Base-by-base conservation (phyloP, 805 yeast species). In the Torulaspora indica region DNA sequence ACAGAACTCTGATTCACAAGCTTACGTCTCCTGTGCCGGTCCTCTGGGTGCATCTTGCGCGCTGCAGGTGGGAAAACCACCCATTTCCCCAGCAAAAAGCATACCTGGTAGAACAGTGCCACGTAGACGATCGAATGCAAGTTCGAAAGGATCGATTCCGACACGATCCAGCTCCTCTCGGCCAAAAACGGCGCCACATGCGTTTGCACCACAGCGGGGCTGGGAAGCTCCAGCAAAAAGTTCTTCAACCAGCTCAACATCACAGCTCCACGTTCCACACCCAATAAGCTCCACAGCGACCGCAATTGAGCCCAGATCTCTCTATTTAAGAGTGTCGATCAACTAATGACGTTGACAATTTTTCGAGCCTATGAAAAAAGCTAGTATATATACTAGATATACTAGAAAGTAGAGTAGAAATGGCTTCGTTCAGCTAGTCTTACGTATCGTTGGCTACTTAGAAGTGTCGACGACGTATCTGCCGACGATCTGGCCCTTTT, bases 391-490 rank as follows among this genome's bases (percentile, higher is more conserved):
- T n/a, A n/a, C n/a, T n/a, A n/a, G n/a, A n/a, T n/a, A n/a, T n/a
- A n/a, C n/a, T n/a, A n/a, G n/a, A n/a, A n/a, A n/a, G n/a, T n/a
- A n/a, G n/a, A 15, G 15, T 12, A 25, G n/a, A 25, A 25, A 4
- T 9, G 34, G 2, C 20, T 12, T 31, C 34, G 34, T 15, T 31
- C 13, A 31, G 15, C 12, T 14, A 14, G n/a, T 31, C n/a, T 13
- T 31, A 31, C 34, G 22, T 15, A 31, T 31, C 23, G 22, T 13
- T 31, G n/a, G n/a, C 35, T 37, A 81, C 64, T 79, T 77, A 51
- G 73, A 65, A 42, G 84, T 80, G 74, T 85, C 95, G 57, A 85
- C 79, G 44, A 87, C 95, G 66, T 81, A 79, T 70, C 95, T 78
- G 61, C 95, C 95, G 55, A 81, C 77, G 63, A 87, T 81, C 72